Percentiles rank a stretch among this genome's conserved stretches.
Evolutionary conservation across 1,139 yeast species (phyloP).

Genomic region (Candida labiduridarum): DNA sequence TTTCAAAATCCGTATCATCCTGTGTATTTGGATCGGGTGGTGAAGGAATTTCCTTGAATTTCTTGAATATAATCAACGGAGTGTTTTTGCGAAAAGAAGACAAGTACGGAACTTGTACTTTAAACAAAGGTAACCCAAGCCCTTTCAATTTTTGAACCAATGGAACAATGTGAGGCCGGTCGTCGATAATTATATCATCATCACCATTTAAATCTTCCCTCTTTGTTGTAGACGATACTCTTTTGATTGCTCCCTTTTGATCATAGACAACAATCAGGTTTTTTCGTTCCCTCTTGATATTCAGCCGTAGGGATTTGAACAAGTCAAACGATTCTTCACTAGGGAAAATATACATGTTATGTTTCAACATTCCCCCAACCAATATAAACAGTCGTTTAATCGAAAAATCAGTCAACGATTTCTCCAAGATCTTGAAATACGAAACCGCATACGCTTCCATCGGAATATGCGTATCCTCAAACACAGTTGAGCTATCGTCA

Average conservation of each 20-base stretch:
- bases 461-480: constrained; percentile 19
- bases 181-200: constrained; percentile 23
- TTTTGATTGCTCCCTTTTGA: constrained; percentile 23
- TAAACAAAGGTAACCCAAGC: constrained; percentile 41
- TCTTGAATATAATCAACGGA: constrained; percentile 38
- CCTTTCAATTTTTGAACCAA: constrained; percentile 35
- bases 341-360: constrained; percentile 33
- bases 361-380: constrained; percentile 38
- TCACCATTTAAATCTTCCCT: constrained; percentile 14
- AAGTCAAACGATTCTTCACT: constrained; percentile 30
- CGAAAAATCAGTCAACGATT: constrained; percentile 23
- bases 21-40: constrained; percentile 21
- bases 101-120: constrained; percentile 38
- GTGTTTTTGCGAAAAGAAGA: constrained; percentile 38
- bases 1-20: constrained; percentile 29
- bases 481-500: constrained; percentile 28
- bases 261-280: constrained; percentile 28
- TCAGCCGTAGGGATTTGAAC: constrained; percentile 32
- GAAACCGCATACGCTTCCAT: constrained; percentile 6
- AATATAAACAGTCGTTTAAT: constrained; percentile 33
- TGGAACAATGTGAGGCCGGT: constrained; percentile 38
- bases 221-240: constrained; percentile 13
- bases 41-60: constrained; percentile 34
- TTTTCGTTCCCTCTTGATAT: constrained; percentile 25
- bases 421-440: constrained; percentile 17